Base-by-base conservation (phyloP, 176 grass and related monocot species). In the Cocos nucifera region DNA sequence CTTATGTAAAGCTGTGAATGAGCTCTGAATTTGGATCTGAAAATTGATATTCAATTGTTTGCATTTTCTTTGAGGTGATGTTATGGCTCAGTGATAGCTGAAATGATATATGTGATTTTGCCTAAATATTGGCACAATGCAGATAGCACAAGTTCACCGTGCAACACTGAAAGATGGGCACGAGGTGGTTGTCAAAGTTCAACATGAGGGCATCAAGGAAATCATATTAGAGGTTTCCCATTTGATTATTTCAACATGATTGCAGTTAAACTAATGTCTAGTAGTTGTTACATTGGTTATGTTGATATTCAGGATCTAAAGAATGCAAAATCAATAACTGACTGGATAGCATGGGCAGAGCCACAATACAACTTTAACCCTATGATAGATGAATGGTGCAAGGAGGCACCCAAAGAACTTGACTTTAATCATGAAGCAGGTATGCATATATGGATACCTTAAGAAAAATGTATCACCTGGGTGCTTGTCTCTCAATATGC, bases 321-420 rank as follows among this genome's bases (percentile, higher is more conserved):
- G 79, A 97, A 97, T 71, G 84, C 93, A 67, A 97, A 97, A 77
- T 78, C 93, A 54, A 78, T 97, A 66, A 52, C 88, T 71, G 81
- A 97, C 72, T 97, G 93, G 93, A 92, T 91, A 59, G 93, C 93
- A 56, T 97, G 93, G 93, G 87, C 87, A 64, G 93, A 97, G 80
- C 93, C 93, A 20, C 86, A 70, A 50, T 97, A 88, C 75, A 21
- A 97, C 72, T 92, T 97, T 55, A 97, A 74, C 51, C 84, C 80
- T 17, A 91, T 97, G 81, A 88, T 97, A 69, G 87, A 97, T 85
- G 93, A 97, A 75, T 97, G 93, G 93, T 87, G 83, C 59, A 97
- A 88, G 62, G 93, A 97, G 60, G 80, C 87, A 62, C 84, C 86
- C 60, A 97, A 92, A 67, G 93, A 97, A 79, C 93, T 98, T 74